phyloP scores from a whole-genome alignment of 495 filamentous ascomycete genomes.

The Hyaloscypha bicolor region DNA sequence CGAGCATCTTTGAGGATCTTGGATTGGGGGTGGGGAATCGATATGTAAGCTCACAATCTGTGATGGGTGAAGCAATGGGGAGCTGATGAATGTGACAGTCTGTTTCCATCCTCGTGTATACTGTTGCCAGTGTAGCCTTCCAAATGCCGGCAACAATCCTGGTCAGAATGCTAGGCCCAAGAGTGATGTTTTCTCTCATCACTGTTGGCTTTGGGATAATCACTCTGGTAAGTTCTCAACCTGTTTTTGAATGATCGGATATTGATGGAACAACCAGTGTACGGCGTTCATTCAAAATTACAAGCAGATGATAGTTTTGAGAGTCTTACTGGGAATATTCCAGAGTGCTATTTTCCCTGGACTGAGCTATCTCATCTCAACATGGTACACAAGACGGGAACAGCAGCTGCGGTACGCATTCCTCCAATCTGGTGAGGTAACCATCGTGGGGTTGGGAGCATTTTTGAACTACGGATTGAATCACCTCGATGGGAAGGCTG shows the following conservation, averaged over 20 bases:
- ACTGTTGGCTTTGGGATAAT: conserved; percentile 72
- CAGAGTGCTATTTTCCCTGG: conserved; percentile 75
- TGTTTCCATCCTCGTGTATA: conserved; percentile 79
- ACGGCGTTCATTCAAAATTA: conserved; percentile 72
- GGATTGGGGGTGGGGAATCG: conserved; percentile 49
- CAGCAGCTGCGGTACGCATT: conserved; percentile 78
- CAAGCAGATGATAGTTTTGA: conserved; percentile 72
- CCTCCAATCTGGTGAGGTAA: conserved; percentile 68
- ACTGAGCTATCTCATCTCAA: conserved; percentile 68
- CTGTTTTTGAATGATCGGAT: not conserved
- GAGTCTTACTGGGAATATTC: conserved; percentile 69
- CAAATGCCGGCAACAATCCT: conserved; percentile 75
- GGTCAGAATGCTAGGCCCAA: conserved; percentile 67
- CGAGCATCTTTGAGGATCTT: conserved; percentile 69
- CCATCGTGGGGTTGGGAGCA: conserved; percentile 68
- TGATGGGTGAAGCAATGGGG: not conserved
- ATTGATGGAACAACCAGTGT: conserved; percentile 35
- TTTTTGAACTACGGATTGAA: conserved; percentile 76
- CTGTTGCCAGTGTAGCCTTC: conserved; percentile 71
- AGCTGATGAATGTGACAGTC: conserved; percentile 59
- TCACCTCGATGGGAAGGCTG: conserved; percentile 58
- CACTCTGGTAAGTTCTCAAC: conserved; percentile 46
- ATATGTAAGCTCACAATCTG: conserved; percentile 23
- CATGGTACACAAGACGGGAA: conserved; percentile 73
- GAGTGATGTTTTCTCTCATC: conserved; percentile 67